A percentile compares a stretch with the other conserved stretches of the same genome.
These are phyloP conservation scores for Zizania latifolia DNA, from an alignment of 176 grass and related monocot genomes.

Conservation along the genomic window DNA sequence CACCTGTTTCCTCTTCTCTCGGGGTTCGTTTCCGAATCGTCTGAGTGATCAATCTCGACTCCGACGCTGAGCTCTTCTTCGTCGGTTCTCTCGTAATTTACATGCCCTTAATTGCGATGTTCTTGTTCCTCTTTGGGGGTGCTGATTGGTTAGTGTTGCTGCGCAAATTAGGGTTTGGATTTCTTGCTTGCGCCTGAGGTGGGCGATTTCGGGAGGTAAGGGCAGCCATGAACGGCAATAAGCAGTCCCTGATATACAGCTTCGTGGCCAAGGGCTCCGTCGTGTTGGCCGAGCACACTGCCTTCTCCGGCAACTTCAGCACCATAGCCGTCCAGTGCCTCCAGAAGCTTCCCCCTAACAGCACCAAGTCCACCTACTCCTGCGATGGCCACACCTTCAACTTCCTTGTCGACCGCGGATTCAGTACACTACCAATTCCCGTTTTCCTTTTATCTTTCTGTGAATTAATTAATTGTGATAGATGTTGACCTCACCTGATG, in stretches of 20 bases:
- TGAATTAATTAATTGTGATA: not conserved
- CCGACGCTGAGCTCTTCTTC: not conserved
- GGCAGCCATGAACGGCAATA: conserved; percentile 55
- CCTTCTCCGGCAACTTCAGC: conserved; percentile 94
- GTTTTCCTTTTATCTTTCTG: not conserved
- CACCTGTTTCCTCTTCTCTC: not conserved
- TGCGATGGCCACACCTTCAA: conserved; percentile 97
- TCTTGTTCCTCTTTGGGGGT: not conserved
- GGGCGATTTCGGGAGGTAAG: not conserved
- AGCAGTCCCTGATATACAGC: conserved; percentile 85
- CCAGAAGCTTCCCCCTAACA: conserved; percentile 70
- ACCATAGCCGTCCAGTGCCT: conserved; percentile 93
- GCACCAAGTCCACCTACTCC: conserved; percentile 83
- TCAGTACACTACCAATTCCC: conserved; percentile 31
- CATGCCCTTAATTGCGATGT: not conserved
- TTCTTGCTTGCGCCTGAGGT: not conserved
- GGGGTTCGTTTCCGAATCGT: not conserved
- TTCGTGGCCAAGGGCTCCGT: conserved; percentile 90
- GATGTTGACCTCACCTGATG: not conserved
- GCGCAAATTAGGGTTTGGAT: conserved; percentile 24
- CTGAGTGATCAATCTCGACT: not conserved
- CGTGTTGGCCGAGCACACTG: conserved; percentile 86
- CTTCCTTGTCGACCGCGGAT: conserved; percentile 72
- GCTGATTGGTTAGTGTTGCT: not conserved
- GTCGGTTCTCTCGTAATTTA: not conserved